Evolutionary conservation across 192 early-diverging fungal species (phyloP).

Genomic region (Dissophora ornata): DNA sequence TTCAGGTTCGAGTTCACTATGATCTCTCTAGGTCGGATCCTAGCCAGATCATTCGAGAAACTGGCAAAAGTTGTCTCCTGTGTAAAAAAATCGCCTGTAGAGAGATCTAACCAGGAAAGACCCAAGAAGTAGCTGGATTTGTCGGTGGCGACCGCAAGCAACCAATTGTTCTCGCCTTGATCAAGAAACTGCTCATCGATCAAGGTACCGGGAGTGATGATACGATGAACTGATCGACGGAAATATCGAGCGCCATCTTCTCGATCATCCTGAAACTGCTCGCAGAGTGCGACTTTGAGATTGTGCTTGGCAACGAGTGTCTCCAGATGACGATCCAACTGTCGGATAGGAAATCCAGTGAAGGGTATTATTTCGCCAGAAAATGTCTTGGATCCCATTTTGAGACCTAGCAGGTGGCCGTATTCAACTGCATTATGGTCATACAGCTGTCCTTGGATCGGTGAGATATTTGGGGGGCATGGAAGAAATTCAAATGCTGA

Average conservation of each 20-base stretch:
- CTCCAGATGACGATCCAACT: slow-evolving; percentile 73
- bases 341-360: slow-evolving; percentile 77
- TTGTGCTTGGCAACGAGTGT: slow-evolving; percentile 69
- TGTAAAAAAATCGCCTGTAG: slow-evolving; percentile 89
- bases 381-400: slow-evolving; percentile 76
- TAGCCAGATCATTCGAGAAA: slow-evolving; percentile 76
- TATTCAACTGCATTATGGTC: slow-evolving; percentile 76
- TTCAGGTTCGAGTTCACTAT: slow-evolving; percentile 61
- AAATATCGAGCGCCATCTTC: slow-evolving; percentile 62
- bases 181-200: slow-evolving; percentile 80
- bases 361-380: slow-evolving; percentile 64
- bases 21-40: slow-evolving; percentile 89
- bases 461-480: not conserved
- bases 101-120: slow-evolving; percentile 92
- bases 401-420: slow-evolving; percentile 74
- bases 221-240: slow-evolving; percentile 75
- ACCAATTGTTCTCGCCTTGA: slow-evolving; percentile 77
- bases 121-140: slow-evolving; percentile 58
- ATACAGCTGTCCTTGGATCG: slow-evolving; percentile 60
- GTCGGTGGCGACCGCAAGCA: slow-evolving; percentile 68
- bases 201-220: slow-evolving; percentile 89
- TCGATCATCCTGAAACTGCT: slow-evolving; percentile 63
- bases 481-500: too few relatives aligned
- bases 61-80: slow-evolving; percentile 58
- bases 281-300: slow-evolving; percentile 75